A percentile compares a stretch with the other conserved stretches of the same genome.
phyloP scores from a whole-genome alignment of 768 basidiomycete genomes.

The Kwoniella dejecticola region DNA sequence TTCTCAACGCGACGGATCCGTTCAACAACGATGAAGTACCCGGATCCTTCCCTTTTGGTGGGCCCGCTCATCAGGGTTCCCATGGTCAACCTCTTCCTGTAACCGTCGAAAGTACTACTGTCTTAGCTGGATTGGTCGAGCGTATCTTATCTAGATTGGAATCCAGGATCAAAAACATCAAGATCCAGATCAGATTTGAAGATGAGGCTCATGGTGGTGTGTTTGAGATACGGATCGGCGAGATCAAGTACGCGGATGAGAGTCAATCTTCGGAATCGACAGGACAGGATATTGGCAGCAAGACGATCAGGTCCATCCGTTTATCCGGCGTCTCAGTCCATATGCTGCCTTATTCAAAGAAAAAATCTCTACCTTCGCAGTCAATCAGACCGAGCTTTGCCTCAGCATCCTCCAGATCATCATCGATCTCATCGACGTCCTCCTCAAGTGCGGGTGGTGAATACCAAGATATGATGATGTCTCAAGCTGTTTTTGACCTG shows the following conservation, averaged over 20 bases:
- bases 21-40: conserved; percentile 38
- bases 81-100: conserved; percentile 18
- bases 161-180: conserved; percentile 47
- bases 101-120: conserved; percentile 48
- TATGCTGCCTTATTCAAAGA: conserved; percentile 19
- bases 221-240: conserved; percentile 44
- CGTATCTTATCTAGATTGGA: conserved; percentile 52
- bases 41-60: conserved; percentile 38
- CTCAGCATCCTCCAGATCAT: conserved; percentile 27
- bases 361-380: background rate
- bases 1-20: conserved; percentile 39
- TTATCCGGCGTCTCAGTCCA: conserved; percentile 30
- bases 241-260: conserved; percentile 46
- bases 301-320: conserved; percentile 28
- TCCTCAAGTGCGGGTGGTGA: conserved; percentile 29
- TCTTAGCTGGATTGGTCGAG: conserved; percentile 56
- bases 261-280: conserved; percentile 16
- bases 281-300: background rate
- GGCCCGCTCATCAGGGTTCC: background rate
- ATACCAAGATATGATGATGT: conserved; percentile 55
- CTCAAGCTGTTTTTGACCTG: conserved; percentile 55
- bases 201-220: conserved; percentile 27
- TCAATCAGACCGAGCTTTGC: conserved; percentile 7
- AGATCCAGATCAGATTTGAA: conserved; percentile 34
- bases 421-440: conserved; percentile 26